Conservation (phyloP, 2,329 filamentous ascomycete species). For the Trichoderma semiorbis region DNA sequence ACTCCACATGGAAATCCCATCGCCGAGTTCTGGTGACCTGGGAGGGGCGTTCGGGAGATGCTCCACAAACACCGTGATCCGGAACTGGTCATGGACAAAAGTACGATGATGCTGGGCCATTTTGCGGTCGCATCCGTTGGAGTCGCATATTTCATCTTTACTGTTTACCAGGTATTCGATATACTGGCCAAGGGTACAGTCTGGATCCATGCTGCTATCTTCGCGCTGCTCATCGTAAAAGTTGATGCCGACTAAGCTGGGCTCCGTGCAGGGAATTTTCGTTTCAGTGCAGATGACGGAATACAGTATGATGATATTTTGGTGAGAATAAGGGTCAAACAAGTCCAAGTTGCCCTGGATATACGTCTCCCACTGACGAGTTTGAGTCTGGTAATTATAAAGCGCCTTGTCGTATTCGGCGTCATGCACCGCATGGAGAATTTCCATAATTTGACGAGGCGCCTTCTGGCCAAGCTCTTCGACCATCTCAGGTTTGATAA, state of each 20-base stretch:
- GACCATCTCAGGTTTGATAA: constrained; percentile 95
- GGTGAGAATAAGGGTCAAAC: constrained; percentile 92
- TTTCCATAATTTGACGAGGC: constrained; percentile 84
- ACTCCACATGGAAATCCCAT: constrained; percentile 94
- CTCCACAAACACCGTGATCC: constrained; percentile 87
- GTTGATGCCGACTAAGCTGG: constrained; percentile 81
- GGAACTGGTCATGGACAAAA: constrained; percentile 93
- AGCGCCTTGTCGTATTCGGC: constrained; percentile 94
- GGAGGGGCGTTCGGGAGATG: constrained; percentile 42
- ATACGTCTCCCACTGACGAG: constrained; percentile 93
- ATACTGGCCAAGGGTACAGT: constrained; percentile 92
- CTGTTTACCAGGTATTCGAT: constrained; percentile 82
- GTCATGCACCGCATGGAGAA: constrained; percentile 90
- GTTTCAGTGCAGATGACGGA: constrained; percentile 92
- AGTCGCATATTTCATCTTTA: constrained; percentile 72
- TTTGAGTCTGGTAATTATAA: constrained; percentile 91
- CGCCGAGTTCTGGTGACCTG: constrained; percentile 41
- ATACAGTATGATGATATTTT: constrained; percentile 92
- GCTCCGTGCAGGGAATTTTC: constrained; percentile 88
- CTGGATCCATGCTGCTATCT: constrained; percentile 67
- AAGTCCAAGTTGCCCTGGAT: constrained; percentile 83
- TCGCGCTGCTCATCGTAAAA: constrained; percentile 94
- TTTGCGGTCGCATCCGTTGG: constrained; percentile 80
- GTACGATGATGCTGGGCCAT: constrained; percentile 94
- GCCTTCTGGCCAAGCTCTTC: constrained; percentile 76